Percentiles rank a stretch among this genome's conserved stretches.
Evolutionary conservation across 371 early-diverging fungal species (phyloP).

Genomic region (Mucor indicus): DNA sequence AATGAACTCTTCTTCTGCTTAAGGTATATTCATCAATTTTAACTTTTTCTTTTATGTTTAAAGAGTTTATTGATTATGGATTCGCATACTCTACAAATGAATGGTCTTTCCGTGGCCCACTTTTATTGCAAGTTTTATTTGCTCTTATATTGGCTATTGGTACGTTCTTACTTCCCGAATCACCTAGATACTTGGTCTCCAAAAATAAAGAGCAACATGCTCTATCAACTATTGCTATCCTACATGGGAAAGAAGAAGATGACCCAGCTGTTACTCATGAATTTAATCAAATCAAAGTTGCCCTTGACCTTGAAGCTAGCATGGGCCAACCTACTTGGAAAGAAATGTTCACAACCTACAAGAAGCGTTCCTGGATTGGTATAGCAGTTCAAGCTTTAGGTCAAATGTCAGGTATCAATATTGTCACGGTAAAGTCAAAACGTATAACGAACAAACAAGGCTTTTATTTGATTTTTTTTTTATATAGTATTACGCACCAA

Average conservation of each 20-base stretch:
- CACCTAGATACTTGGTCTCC: conserved; percentile 49
- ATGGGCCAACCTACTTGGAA: conserved; percentile 65
- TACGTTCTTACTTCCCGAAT: conserved; percentile 45
- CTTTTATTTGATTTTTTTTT: background rate
- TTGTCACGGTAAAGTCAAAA: conserved; percentile 43
- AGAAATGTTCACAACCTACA: conserved; percentile 62
- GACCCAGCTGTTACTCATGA: conserved; percentile 62
- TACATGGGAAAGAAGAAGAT: conserved; percentile 57
- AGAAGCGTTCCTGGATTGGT: conserved; percentile 60
- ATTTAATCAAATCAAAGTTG: conserved; percentile 68
- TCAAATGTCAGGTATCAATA: conserved; percentile 73
- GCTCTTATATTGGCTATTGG: conserved; percentile 46
- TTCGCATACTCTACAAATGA: conserved; percentile 22
- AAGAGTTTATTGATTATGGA: conserved; percentile 43
- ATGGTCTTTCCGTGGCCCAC: conserved; percentile 44
- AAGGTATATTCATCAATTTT: too few species aligned
- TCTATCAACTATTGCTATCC: conserved; percentile 60
- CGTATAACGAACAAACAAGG: background rate
- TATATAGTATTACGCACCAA: conserved; percentile 60
- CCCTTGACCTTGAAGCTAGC: conserved; percentile 62
- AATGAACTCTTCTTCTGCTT: too few species aligned
- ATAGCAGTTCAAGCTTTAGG: conserved; percentile 59
- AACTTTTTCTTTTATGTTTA: too few species aligned
- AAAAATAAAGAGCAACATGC: conserved; percentile 53
- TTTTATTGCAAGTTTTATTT: conserved; percentile 40